Base-by-base conservation (phyloP, 2,329 filamentous ascomycete genomes). In the Sclerotinia spermophila region DNA sequence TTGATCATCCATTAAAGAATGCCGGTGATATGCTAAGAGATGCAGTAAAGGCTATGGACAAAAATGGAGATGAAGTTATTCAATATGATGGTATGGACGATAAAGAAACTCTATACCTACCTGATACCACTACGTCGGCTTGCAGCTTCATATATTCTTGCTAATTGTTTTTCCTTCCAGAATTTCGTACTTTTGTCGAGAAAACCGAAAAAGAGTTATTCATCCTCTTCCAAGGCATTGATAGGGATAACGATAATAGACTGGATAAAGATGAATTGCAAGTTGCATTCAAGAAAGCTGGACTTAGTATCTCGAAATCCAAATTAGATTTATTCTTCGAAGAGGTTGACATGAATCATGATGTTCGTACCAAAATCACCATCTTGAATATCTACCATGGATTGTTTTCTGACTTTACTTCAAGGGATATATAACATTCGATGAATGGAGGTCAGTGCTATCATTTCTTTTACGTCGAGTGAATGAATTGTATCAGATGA, bases 1-100 rank as follows among this genome's bases (percentile, higher is more conserved):
- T 98, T 78, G 94, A 98, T 81, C 96, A 99, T 81, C 96, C 90
- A 74, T 82, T 99, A 78, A 97, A 97, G 84, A 96, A 97, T 85
- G 96, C 96, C 79, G 92, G 97, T 81, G 84, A 87, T 51, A 89
- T 98, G 84, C 86, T 99, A 73, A 87, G 88, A 78, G 90, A 92
- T 78, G 92, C 98, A 71, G 86, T 97, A 79, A 85, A 86, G 74
- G 87, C 90, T 72, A 94, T 97, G 73, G 96, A 99, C 79, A 91
- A 89, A 71, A 94, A 94, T 79, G 88, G 89, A 38, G 94, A 98
- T 81, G 93, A 95, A 74, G 90, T 89, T 78, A 98, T 99, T 76
- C 91, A 96, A 81, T 97, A 93, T 80, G 87, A 94, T 82, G 93
- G 93, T 96, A 85, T 79, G 86, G 78, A 72, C 38, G 71, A 30